Conservation (phyloP, 441 rosid genomes). For the Adansonia grandidieri region DNA sequence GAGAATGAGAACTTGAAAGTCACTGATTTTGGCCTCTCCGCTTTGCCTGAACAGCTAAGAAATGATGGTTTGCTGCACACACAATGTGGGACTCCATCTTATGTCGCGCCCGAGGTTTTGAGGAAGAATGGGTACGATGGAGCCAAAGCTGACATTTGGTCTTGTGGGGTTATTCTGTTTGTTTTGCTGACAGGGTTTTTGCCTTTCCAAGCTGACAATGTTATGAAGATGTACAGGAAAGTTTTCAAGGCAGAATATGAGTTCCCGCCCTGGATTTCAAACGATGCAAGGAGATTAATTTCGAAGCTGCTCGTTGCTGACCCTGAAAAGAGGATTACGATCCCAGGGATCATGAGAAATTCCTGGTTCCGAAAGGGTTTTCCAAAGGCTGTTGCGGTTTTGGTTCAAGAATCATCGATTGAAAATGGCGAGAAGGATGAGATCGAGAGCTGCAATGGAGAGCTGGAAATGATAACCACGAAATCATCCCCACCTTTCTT, state of each 20-base stretch:
- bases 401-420: slow-evolving; percentile 15
- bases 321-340: slow-evolving; percentile 45
- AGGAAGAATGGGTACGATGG: slow-evolving; percentile 58
- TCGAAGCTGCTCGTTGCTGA: slow-evolving; percentile 49
- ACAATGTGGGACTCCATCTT: slow-evolving; percentile 57
- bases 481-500: slow-evolving; percentile 37
- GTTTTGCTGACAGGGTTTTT: slow-evolving; percentile 53
- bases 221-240: slow-evolving; percentile 55
- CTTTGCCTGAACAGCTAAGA: slow-evolving; percentile 48
- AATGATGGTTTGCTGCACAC: slow-evolving; percentile 59
- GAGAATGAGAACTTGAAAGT: slow-evolving; percentile 54
- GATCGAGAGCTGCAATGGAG: not conserved
- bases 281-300: slow-evolving; percentile 42
- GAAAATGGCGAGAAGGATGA: not conserved
- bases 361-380: slow-evolving; percentile 49
- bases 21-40: slow-evolving; percentile 58
- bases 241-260: slow-evolving; percentile 52
- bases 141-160: slow-evolving; percentile 55
- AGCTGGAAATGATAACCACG: slow-evolving; percentile 15
- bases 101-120: slow-evolving; percentile 57
- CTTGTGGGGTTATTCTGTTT: slow-evolving; percentile 61
- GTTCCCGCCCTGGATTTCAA: slow-evolving; percentile 55
- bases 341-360: slow-evolving; percentile 40
- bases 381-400: not conserved
- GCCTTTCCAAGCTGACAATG: slow-evolving; percentile 52